Evolutionary conservation across 192 early-diverging fungal species (phyloP).

Genomic region (Umbelopsis ramanniana): DNA sequence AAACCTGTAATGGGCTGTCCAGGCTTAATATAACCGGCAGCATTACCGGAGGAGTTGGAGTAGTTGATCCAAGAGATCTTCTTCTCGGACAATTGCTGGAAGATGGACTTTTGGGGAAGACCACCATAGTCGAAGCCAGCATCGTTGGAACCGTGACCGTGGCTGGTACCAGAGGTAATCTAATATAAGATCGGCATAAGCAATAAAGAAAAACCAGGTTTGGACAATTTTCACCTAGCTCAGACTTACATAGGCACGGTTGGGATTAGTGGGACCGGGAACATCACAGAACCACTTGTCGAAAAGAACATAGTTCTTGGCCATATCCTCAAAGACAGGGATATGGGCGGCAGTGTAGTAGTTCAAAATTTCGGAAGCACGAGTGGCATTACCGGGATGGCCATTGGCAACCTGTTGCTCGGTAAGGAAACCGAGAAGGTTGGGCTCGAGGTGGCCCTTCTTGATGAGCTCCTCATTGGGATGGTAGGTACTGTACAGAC

Average conservation of each 20-base stretch:
- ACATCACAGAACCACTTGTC: constrained; percentile 30
- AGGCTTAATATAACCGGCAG: constrained; percentile 8
- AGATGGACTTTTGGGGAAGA: constrained; percentile 36
- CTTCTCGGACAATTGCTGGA: constrained; percentile 39
- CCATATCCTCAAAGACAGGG: constrained; percentile 28
- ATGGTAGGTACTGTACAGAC: constrained; percentile 19
- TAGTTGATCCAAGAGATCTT: constrained; percentile 42
- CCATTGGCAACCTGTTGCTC: constrained; percentile 16
- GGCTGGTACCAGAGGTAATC: constrained; percentile 24
- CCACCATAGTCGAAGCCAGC: constrained; percentile 27
- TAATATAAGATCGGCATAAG: not conserved
- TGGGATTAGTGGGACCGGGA: constrained; percentile 33
- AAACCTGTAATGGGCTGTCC: constrained; percentile 14
- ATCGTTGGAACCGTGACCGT: constrained; percentile 29
- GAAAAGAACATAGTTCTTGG: constrained; percentile 30
- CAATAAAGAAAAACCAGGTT: not conserved
- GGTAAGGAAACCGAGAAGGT: constrained; percentile 15
- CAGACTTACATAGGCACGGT: constrained; percentile 32
- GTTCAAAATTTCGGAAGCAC: constrained; percentile 29
- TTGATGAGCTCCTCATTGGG: constrained; percentile 22
- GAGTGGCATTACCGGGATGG: not conserved
- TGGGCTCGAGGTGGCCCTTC: not conserved
- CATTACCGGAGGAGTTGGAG: constrained; percentile 21
- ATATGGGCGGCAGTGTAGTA: constrained; percentile 27
- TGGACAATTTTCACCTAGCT: no score